A percentile compares a stretch with the other conserved stretches of the same genome.
phyloP scores from a whole-genome alignment of 2,329 filamentous ascomycete species.

The Rutstroemia sydowiana region DNA sequence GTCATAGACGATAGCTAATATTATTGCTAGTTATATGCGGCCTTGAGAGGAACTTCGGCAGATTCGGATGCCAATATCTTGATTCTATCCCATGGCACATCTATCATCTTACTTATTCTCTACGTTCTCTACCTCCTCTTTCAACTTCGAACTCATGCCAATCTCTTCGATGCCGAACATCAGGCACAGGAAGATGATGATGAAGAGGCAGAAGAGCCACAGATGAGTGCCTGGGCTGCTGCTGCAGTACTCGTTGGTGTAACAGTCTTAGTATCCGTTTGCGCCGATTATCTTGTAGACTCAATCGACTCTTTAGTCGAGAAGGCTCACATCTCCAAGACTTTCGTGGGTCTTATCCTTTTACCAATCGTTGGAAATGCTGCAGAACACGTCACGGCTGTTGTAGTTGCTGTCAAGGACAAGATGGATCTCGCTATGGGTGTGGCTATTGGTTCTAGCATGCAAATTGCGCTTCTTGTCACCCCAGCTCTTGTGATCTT shows the following conservation, averaged over 20 bases:
- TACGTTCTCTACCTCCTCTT: constrained; percentile 64
- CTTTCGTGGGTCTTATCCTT: constrained; percentile 65
- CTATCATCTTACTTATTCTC: constrained; percentile 62
- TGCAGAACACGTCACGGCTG: constrained; percentile 74
- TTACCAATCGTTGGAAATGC: constrained; percentile 79
- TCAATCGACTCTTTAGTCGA: constrained; percentile 59
- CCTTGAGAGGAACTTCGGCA: too few species aligned
- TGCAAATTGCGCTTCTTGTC: constrained; percentile 86
- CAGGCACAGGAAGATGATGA: constrained; percentile 63
- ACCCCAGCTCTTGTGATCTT: constrained; percentile 76
- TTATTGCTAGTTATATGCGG: too few species aligned
- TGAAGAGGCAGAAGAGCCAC: too few species aligned
- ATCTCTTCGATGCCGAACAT: constrained; percentile 68
- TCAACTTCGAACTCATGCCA: constrained; percentile 68
- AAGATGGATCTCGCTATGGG: constrained; percentile 44
- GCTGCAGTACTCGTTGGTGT: too few species aligned
- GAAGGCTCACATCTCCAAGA: constrained; percentile 44
- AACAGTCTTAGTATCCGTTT: too few species aligned
- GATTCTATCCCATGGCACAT: constrained; percentile 61
- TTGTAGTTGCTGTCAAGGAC: constrained; percentile 79
- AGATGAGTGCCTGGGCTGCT: too few species aligned
- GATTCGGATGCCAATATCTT: constrained; percentile 52
- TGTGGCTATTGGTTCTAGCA: constrained; percentile 55
- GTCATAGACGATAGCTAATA: too few species aligned
- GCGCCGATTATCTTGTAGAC: constrained; percentile 65